Evolutionary conservation across 306 rosid genomes (phyloP).

Genomic region (Rosa lucieae): DNA sequence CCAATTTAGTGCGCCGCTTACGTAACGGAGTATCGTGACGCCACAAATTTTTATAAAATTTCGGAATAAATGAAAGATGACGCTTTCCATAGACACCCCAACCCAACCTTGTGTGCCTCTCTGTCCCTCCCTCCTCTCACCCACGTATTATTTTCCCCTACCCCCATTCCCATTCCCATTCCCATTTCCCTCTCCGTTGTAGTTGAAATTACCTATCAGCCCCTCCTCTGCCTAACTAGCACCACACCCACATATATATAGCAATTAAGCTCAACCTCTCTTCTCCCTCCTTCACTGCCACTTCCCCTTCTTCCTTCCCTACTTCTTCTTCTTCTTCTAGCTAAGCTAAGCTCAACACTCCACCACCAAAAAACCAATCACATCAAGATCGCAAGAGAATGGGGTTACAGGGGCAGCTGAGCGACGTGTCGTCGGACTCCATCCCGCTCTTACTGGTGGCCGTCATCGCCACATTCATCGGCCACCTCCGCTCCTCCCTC

Average conservation of each 20-base stretch:
- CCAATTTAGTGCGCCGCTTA: accelerated
- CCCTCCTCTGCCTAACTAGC: not conserved
- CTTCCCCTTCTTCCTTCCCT: not conserved
- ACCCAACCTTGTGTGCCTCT: not conserved
- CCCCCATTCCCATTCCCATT: not conserved
- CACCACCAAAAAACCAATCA: not conserved
- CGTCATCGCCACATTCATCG: constrained; percentile 56
- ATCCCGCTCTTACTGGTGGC: constrained; percentile 68
- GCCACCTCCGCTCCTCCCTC: constrained; percentile 53
- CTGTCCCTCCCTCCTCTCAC: constrained; percentile 6
- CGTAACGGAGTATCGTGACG: not conserved
- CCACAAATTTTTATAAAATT: not conserved
- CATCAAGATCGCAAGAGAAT: not conserved
- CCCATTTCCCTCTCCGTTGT: not conserved
- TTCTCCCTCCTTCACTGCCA: not conserved
- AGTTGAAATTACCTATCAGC: not conserved
- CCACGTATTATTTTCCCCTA: not conserved
- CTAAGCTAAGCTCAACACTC: not conserved
- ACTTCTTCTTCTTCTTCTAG: not conserved
- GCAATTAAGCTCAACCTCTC: not conserved
- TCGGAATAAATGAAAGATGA: not conserved
- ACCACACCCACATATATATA: not conserved
- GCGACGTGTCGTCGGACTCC: constrained; percentile 83
- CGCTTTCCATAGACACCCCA: too few relatives aligned
- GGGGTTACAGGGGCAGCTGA: constrained; percentile 77